Percentiles rank a stretch among this genome's conserved stretches.
phyloP scores from a whole-genome alignment of 768 basidiomycete species.

The Termitomyces eurrhizus region DNA sequence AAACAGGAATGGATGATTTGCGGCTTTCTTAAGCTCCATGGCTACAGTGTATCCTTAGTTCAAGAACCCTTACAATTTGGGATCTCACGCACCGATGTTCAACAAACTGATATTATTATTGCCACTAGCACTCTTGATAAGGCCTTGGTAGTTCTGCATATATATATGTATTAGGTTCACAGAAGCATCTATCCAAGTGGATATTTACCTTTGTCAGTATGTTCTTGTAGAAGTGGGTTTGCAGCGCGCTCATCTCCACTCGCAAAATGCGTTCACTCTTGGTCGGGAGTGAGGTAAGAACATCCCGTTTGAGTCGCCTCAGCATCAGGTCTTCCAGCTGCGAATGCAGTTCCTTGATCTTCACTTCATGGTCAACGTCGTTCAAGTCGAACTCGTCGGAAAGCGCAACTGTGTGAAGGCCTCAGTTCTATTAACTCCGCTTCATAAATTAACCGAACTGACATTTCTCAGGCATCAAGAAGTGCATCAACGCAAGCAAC shows the following conservation, averaged over 20 bases:
- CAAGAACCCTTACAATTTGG: slow-evolving; percentile 3
- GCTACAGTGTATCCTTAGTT: slow-evolving; percentile 39
- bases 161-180: background rate
- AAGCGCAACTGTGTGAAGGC: slow-evolving; percentile 61
- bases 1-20: slow-evolving; percentile 96
- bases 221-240: slow-evolving; percentile 99
- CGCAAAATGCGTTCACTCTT: slow-evolving; percentile 98
- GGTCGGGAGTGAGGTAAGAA: slow-evolving; percentile 91
- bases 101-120: slow-evolving; percentile 91
- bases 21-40: slow-evolving; percentile 99
- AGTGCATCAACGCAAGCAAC: slow-evolving; percentile 95
- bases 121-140: slow-evolving; percentile 86
- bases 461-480: slow-evolving; percentile 99
- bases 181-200: background rate
- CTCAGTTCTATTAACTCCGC: slow-evolving; percentile 1
- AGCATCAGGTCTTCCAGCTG: slow-evolving; percentile 95
- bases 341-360: slow-evolving; percentile 93
- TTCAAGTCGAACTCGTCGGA: slow-evolving; percentile 94
- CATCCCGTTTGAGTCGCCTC: slow-evolving; percentile 91
- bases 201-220: slow-evolving; percentile 78
- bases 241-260: slow-evolving; percentile 95
- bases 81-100: slow-evolving; percentile 69
- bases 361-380: slow-evolving; percentile 88
- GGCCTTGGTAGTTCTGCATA: slow-evolving; percentile 82
- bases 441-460: slow-evolving; percentile 22